phyloP scores from a whole-genome alignment of 176 grass and related monocot genomes.

The Alloteropsis semialata region DNA sequence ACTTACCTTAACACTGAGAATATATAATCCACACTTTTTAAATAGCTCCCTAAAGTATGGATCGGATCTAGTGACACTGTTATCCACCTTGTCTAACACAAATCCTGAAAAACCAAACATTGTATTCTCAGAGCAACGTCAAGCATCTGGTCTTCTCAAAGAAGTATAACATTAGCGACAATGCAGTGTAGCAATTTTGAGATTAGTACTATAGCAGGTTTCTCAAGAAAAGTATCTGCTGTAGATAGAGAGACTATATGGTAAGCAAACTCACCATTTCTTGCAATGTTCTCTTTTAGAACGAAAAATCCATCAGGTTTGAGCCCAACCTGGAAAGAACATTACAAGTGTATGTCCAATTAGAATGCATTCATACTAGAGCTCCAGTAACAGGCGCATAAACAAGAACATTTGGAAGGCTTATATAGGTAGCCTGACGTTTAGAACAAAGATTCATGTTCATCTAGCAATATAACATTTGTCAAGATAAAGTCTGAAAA shows the following conservation, averaged over 20 bases:
- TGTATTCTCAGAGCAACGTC: conserved; percentile 3
- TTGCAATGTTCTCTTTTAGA: conserved; percentile 91
- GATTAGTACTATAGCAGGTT: neutral
- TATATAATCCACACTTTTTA: conserved; percentile 76
- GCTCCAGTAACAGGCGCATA: neutral
- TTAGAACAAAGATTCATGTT: neutral
- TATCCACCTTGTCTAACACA: conserved; percentile 95
- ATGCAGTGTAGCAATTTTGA: neutral
- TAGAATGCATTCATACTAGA: conserved; percentile 8
- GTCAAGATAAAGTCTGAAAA: neutral
- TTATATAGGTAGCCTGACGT: neutral
- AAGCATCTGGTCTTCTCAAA: neutral
- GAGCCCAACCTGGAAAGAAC: conserved; percentile 70
- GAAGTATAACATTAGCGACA: neutral
- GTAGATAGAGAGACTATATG: neutral
- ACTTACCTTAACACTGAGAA: conserved; percentile 62
- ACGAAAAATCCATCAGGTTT: conserved; percentile 95
- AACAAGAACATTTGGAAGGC: neutral
- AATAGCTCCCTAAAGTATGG: conserved; percentile 91
- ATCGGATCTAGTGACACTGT: conserved; percentile 95
- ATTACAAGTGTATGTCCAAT: neutral
- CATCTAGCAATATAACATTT: neutral
- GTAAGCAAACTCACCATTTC: conserved; percentile 51
- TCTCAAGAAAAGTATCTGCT: neutral
- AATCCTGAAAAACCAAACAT: conserved; percentile 55